Evolutionary conservation across 2,329 filamentous ascomycete species (phyloP).

Genomic region (Gaeumannomyces tritici): DNA sequence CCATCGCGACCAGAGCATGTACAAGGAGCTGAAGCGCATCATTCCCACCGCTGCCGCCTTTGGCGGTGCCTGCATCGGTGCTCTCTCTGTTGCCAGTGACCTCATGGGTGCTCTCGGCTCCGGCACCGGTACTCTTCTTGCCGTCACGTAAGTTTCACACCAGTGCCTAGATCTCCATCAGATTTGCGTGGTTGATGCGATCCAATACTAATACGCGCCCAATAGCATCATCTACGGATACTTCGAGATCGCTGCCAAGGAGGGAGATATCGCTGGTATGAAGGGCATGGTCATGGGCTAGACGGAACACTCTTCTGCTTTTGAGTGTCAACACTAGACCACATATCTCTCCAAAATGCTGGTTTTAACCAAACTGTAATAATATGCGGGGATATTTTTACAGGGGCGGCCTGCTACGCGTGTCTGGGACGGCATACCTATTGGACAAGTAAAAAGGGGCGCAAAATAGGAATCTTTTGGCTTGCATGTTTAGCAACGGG

Average conservation of each 20-base stretch:
- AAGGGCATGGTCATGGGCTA: conserved; percentile 66
- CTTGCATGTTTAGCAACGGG: background rate
- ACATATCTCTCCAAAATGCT: background rate
- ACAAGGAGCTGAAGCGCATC: conserved; percentile 99
- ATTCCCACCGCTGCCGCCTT: conserved; percentile 98
- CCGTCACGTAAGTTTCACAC: conserved; percentile 75
- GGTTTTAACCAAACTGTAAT: conserved; percentile 3
- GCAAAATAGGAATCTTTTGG: background rate
- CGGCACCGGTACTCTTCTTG: conserved; percentile 94
- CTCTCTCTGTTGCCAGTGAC: conserved; percentile 89
- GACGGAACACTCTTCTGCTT: conserved; percentile 11
- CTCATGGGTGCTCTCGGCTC: conserved; percentile 92
- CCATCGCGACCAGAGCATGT: conserved; percentile 99
- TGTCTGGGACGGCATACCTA: background rate
- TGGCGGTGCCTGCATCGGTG: conserved; percentile 97
- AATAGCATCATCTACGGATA: conserved; percentile 95
- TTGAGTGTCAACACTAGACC: background rate
- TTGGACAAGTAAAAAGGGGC: background rate
- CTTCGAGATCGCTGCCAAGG: conserved; percentile 98
- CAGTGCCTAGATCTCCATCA: background rate
- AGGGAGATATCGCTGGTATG: conserved; percentile 85
- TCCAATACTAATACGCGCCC: conserved; percentile 22
- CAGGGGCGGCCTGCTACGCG: background rate
- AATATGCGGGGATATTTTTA: background rate
- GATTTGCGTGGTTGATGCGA: conserved; percentile 5